These are phyloP conservation scores for Leishmania mexicana DNA, from an alignment of 208 protist species.

Conservation along the genomic window DNA sequence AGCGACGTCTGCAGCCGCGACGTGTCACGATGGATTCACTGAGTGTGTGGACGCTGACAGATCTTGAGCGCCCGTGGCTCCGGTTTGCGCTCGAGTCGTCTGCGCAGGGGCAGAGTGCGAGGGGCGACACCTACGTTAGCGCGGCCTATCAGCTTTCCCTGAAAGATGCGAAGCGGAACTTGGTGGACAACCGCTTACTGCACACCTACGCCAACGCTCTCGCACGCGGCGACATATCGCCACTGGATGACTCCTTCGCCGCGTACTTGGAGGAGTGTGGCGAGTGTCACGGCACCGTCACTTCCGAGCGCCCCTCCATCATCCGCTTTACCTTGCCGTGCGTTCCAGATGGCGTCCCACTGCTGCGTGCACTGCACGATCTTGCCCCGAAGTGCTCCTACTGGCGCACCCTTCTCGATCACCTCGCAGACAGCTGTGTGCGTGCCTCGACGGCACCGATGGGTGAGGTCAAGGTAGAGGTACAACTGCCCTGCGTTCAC, in stretches of 20 bases:
- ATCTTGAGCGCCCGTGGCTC: slow-evolving; percentile 73
- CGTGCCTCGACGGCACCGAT: slow-evolving; percentile 34
- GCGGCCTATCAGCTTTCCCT: slow-evolving; percentile 36
- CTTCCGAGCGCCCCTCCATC: slow-evolving; percentile 35
- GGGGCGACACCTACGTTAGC: neutral
- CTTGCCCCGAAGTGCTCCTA: slow-evolving; percentile 74
- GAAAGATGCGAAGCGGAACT: slow-evolving; percentile 62
- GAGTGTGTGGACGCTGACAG: slow-evolving; percentile 56
- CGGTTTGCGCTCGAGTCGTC: slow-evolving; percentile 10
- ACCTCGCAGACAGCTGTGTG: slow-evolving; percentile 20
- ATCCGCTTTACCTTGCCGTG: slow-evolving; percentile 56
- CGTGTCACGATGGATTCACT: slow-evolving; percentile 60
- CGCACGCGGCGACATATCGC: slow-evolving; percentile 41
- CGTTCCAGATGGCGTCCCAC: slow-evolving; percentile 12
- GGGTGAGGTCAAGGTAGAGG: slow-evolving; percentile 50
- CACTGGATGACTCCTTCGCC: slow-evolving; percentile 51
- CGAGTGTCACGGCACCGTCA: slow-evolving; percentile 50
- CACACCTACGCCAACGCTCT: slow-evolving; percentile 64
- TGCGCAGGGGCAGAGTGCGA: neutral
- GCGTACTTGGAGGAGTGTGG: slow-evolving; percentile 87
- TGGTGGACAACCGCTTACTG: slow-evolving; percentile 71
- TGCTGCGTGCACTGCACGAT: slow-evolving; percentile 32
- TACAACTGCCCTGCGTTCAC: slow-evolving; percentile 55
- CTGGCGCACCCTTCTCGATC: slow-evolving; percentile 69
- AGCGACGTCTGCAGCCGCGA: slow-evolving; percentile 46